These are phyloP conservation scores for Xerocomus nothofagi DNA, from an alignment of 1,284 basidiomycete genomes.

Conservation along the genomic window DNA sequence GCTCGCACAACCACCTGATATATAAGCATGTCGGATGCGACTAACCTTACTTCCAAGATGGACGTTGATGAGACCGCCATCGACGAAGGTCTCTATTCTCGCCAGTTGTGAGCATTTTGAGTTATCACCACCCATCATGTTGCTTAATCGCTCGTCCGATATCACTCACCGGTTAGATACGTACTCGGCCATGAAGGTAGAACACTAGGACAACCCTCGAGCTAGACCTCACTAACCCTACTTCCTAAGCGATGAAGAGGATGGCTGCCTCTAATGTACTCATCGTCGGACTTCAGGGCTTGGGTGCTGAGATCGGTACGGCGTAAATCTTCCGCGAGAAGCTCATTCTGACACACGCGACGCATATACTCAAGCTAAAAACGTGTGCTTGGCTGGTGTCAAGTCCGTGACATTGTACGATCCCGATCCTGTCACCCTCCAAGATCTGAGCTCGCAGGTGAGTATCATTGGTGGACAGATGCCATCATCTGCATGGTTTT, in stretches of 20 bases:
- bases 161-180: constrained; percentile 59
- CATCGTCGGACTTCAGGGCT: constrained; percentile 89
- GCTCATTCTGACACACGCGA: constrained; percentile 9
- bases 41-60: constrained; percentile 61
- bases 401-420: constrained; percentile 98
- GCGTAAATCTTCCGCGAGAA: constrained; percentile 14
- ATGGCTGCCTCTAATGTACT: constrained; percentile 98
- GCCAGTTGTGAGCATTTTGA: constrained; percentile 78
- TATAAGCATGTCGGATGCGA: constrained; percentile 49
- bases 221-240: constrained; percentile 7
- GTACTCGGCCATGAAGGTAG: constrained; percentile 94
- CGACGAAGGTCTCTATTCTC: constrained; percentile 93
- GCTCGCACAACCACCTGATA: constrained; percentile 3
- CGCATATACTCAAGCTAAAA: constrained; percentile 73
- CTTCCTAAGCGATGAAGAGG: constrained; percentile 87
- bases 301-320: constrained; percentile 95
- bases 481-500: constrained; percentile 9
- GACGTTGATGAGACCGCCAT: constrained; percentile 83
- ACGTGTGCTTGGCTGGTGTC: constrained; percentile 93
- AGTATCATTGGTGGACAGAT: constrained; percentile 24
- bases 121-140: constrained; percentile 16
- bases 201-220: not conserved
- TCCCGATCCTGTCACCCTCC: constrained; percentile 82
- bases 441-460: constrained; percentile 93
- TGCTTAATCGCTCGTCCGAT: constrained; percentile 19